Evolutionary conservation across 768 basidiomycete species (phyloP).

Genomic region (Coprinellus micaceus): DNA sequence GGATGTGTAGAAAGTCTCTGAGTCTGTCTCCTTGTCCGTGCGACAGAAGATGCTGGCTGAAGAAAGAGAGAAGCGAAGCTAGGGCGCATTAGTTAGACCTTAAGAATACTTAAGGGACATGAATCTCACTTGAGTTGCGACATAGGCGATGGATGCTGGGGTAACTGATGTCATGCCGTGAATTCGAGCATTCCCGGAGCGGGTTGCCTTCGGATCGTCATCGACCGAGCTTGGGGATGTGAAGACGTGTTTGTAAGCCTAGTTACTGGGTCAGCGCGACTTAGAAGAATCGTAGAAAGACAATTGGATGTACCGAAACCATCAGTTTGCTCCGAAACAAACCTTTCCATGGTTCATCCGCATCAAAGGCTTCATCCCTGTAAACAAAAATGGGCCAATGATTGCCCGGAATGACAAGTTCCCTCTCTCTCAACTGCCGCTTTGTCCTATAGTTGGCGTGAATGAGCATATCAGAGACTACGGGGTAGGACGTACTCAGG

Average conservation of each 20-base stretch:
- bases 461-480: no score
- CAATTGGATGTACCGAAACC: not conserved
- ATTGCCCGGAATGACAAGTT: slow-evolving; percentile 1
- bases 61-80: no score
- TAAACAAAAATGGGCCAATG: slow-evolving; percentile 18
- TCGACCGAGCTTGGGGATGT: not conserved
- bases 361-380: slow-evolving; percentile 6
- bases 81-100: no score
- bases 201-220: not conserved
- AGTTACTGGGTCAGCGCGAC: no score
- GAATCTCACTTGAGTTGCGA: not conserved
- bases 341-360: slow-evolving; percentile 13
- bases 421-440: no score
- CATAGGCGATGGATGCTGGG: not conserved
- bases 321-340: slow-evolving; percentile 13
- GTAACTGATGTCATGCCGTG: not conserved
- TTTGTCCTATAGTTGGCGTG: no score
- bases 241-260: not conserved
- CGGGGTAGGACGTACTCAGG: not conserved
- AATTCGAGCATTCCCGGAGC: not conserved
- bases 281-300: no score
- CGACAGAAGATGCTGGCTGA: no score
- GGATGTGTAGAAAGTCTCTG: no score
- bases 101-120: no score
- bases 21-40: no score